phyloP scores from a whole-genome alignment of 495 filamentous ascomycete genomes.

The Melanomma pulvis-pyrius region DNA sequence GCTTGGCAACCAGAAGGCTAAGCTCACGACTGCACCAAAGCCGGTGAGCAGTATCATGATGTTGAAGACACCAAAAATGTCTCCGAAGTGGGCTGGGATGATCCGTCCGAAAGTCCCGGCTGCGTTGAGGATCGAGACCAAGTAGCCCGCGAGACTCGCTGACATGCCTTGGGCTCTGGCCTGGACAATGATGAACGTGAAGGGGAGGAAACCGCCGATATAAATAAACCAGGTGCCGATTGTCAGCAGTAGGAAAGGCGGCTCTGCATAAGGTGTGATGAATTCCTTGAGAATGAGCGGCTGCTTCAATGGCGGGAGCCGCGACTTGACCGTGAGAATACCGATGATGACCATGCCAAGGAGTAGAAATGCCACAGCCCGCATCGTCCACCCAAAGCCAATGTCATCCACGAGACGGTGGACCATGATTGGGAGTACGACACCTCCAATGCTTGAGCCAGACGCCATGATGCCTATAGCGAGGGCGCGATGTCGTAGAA shows the following conservation, averaged over 20 bases:
- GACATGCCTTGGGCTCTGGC: slow-evolving; percentile 8
- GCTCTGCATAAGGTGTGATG: slow-evolving; percentile 17
- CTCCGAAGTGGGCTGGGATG: slow-evolving; percentile 66
- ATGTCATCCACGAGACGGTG: slow-evolving; percentile 46
- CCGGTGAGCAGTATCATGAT: slow-evolving; percentile 65
- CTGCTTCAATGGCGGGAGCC: slow-evolving; percentile 19
- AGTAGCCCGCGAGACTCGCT: not conserved
- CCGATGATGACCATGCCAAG: slow-evolving; percentile 34
- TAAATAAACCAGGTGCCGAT: slow-evolving; percentile 7
- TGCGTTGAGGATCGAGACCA: slow-evolving; percentile 19
- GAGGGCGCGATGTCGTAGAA: slow-evolving; percentile 2
- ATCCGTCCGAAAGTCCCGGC: slow-evolving; percentile 43
- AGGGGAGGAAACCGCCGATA: slow-evolving; percentile 10
- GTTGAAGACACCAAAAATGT: slow-evolving; percentile 73
- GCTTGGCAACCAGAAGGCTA: slow-evolving; percentile 71
- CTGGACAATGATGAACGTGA: slow-evolving; percentile 14
- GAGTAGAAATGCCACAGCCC: slow-evolving; percentile 55
- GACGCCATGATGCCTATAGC: slow-evolving; percentile 18
- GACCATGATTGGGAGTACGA: slow-evolving; percentile 45
- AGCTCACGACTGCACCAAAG: slow-evolving; percentile 63
- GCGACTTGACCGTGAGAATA: slow-evolving; percentile 26
- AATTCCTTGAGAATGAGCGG: not conserved
- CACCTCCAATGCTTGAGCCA: slow-evolving; percentile 36
- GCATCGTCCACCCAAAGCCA: slow-evolving; percentile 56
- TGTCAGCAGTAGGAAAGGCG: slow-evolving; percentile 2